A percentile compares a stretch with the other conserved stretches of the same genome.
phyloP scores from a whole-genome alignment of 805 yeast species.

The Saccharomycodes ludwigii region DNA sequence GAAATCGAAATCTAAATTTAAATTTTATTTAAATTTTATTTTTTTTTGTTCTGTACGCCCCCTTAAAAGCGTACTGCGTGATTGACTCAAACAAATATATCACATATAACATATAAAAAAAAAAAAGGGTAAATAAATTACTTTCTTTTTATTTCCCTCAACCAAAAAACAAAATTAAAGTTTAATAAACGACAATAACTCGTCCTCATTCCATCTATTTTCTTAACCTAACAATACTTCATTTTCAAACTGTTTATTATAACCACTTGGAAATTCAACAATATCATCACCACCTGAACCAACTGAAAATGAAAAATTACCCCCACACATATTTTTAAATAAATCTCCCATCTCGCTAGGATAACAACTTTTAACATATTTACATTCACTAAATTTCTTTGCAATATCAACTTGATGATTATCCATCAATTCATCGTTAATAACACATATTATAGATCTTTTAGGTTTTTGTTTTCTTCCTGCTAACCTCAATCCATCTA shows the following conservation, averaged over 20 bases:
- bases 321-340: not conserved
- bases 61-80: too few relatives aligned
- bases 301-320: not conserved
- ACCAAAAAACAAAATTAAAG: too few relatives aligned
- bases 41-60: too few relatives aligned
- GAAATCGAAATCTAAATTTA: too few relatives aligned
- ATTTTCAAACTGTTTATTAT: constrained; percentile 1
- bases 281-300: too few relatives aligned
- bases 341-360: constrained; percentile 4
- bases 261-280: constrained; percentile 1
- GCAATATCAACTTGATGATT: constrained; percentile 81
- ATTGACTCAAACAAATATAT: too few relatives aligned
- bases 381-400: constrained; percentile 29
- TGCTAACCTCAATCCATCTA: constrained; percentile 51
- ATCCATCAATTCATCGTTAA: constrained; percentile 65
- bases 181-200: too few relatives aligned
- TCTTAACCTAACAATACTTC: constrained; percentile 2
- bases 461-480: constrained; percentile 3
- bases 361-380: constrained; percentile 18
- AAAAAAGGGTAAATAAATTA: too few relatives aligned
- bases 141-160: too few relatives aligned
- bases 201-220: too few relatives aligned
- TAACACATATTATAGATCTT: constrained; percentile 55
- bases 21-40: too few relatives aligned
- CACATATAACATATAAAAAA: too few relatives aligned